phyloP scores from a whole-genome alignment of 2,329 filamentous ascomycete genomes.

The Apiospora arundinis region DNA sequence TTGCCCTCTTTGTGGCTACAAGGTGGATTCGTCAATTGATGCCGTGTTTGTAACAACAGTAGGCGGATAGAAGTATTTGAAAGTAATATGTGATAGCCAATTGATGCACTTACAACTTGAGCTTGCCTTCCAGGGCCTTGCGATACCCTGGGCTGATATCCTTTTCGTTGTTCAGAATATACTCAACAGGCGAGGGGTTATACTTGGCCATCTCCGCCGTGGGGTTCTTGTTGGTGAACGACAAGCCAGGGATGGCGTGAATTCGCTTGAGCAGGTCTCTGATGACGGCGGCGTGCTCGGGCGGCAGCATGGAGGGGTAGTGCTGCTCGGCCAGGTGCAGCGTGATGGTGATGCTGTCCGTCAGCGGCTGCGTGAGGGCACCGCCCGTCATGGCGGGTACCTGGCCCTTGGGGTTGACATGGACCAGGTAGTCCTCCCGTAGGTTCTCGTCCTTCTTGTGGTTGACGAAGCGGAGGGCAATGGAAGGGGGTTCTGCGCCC shows the following conservation, averaged over 20 bases:
- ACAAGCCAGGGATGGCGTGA: constrained; percentile 28
- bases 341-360: constrained; percentile 25
- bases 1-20: constrained; percentile 23
- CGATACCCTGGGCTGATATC: constrained; percentile 24
- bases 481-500: constrained; percentile 19
- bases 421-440: constrained; percentile 25
- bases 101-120: constrained; percentile 22
- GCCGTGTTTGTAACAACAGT: not conserved
- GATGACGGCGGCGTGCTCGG: constrained; percentile 20
- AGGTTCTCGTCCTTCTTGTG: constrained; percentile 27
- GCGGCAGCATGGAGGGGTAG: constrained; percentile 27
- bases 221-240: constrained; percentile 25
- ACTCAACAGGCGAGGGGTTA: constrained; percentile 25
- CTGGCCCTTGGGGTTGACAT: constrained; percentile 28
- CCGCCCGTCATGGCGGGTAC: constrained; percentile 28
- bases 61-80: not conserved
- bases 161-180: constrained; percentile 22
- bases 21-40: not conserved
- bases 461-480: constrained; percentile 25
- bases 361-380: constrained; percentile 23
- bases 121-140: constrained; percentile 24
- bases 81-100: no score
- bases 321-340: constrained; percentile 26
- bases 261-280: constrained; percentile 23
- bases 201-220: constrained; percentile 24